phyloP scores from a whole-genome alignment of 768 basidiomycete genomes.

The Lactarius hatsudake region DNA sequence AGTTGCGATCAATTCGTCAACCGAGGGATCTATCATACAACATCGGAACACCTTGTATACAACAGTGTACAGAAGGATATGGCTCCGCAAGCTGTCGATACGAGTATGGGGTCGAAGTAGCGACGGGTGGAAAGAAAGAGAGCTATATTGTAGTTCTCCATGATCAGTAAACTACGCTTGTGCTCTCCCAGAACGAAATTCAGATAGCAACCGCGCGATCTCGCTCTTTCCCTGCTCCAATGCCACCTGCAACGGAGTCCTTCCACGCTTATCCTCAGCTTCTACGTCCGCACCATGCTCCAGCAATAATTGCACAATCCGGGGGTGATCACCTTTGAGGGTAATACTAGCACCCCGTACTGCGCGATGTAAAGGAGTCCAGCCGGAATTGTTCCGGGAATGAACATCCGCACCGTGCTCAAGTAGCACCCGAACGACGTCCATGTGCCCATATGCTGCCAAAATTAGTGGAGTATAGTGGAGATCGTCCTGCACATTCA shows the following conservation, averaged over 20 bases:
- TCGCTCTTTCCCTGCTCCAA: not conserved
- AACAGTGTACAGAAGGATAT: too few relatives aligned
- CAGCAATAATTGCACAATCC: not conserved
- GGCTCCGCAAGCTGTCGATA: too few relatives aligned
- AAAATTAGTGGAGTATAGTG: not conserved
- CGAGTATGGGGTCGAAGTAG: too few relatives aligned
- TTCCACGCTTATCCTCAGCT: not conserved
- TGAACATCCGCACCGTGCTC: not conserved
- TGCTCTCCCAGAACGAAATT: too few relatives aligned
- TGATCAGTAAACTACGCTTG: too few relatives aligned
- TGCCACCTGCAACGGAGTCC: not conserved
- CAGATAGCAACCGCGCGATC: not conserved
- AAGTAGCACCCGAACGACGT: not conserved
- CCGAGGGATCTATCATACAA: too few relatives aligned
- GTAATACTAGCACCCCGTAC: not conserved
- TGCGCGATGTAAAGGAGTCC: not conserved
- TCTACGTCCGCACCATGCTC: not conserved
- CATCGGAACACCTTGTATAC: too few relatives aligned
- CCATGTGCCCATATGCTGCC: not conserved
- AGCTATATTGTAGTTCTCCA: too few relatives aligned
- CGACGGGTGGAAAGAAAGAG: too few relatives aligned
- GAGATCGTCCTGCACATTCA: not conserved
- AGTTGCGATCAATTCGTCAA: too few relatives aligned
- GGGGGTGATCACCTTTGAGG: not conserved
- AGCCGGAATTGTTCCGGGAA: accelerated